These are phyloP conservation scores for Polyplosphaeria fusca DNA, from an alignment of 495 filamentous ascomycete species.

Conservation along the genomic window DNA sequence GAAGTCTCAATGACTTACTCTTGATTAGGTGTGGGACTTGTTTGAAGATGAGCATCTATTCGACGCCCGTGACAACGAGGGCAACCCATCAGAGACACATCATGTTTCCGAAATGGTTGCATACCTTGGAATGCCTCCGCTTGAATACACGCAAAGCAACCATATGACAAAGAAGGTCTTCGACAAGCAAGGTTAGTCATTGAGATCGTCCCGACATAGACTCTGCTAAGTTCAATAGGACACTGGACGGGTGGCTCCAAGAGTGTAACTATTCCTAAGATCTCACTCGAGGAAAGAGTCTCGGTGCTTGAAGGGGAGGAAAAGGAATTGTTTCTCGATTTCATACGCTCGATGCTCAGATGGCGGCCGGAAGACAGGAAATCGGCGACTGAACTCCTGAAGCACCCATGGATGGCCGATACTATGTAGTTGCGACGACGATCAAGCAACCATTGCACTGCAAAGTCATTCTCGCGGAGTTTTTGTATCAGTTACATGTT, in stretches of 20 bases:
- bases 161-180: slow-evolving; percentile 36
- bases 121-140: slow-evolving; percentile 38
- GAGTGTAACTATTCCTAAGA: slow-evolving; percentile 1
- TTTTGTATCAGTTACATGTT: background rate
- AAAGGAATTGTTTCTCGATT: slow-evolving; percentile 19
- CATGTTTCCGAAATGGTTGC: slow-evolving; percentile 42
- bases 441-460: background rate
- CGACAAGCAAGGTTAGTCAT: slow-evolving; percentile 37
- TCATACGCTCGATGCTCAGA: slow-evolving; percentile 23
- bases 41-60: slow-evolving; percentile 23
- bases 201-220: slow-evolving; percentile 4
- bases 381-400: slow-evolving; percentile 14
- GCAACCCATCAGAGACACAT: slow-evolving; percentile 26
- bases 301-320: slow-evolving; percentile 7
- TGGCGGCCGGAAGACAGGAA: slow-evolving; percentile 20
- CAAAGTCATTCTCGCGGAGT: background rate
- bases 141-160: slow-evolving; percentile 37
- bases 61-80: slow-evolving; percentile 10
- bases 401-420: slow-evolving; percentile 10
- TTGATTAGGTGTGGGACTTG: slow-evolving; percentile 15
- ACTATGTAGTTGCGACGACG: background rate
- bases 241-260: slow-evolving; percentile 11
- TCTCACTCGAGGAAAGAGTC: slow-evolving; percentile 16
- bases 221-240: slow-evolving; percentile 12
- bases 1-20: slow-evolving; percentile 4